Conservation (phyloP, 2,329 filamentous ascomycete species). For the Monilinia fructicola region DNA sequence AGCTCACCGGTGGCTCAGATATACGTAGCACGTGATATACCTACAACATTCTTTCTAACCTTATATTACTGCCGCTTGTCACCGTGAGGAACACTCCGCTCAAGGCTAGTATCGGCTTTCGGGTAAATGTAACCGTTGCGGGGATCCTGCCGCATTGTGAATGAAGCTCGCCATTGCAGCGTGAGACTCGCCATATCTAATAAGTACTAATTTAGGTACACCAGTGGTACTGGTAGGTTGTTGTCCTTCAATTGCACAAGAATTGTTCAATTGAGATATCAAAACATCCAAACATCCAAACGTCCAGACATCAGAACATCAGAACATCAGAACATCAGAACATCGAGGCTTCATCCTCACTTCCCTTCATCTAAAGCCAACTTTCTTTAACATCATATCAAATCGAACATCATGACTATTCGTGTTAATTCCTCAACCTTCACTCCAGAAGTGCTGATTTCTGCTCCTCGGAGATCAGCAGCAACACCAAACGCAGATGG, state of each 20-base stretch:
- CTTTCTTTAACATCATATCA: not conserved
- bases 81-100: not conserved
- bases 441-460: conserved; percentile 74
- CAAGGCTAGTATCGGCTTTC: conserved; percentile 2
- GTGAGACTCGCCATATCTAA: not conserved
- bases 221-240: too few species aligned
- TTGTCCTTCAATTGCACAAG: not conserved
- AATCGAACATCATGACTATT: conserved; percentile 52
- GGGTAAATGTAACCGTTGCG: not conserved
- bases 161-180: conserved; percentile 3
- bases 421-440: conserved; percentile 67
- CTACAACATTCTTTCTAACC: not conserved
- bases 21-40: too few species aligned
- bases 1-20: too few species aligned
- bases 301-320: not conserved
- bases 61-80: not conserved
- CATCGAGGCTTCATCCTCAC: not conserved
- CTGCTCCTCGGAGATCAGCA: conserved; percentile 69
- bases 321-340: not conserved
- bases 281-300: too few species aligned
- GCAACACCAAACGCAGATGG: conserved; percentile 69
- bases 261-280: not conserved
- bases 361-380: not conserved
- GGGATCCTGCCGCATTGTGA: not conserved
- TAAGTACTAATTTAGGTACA: too few species aligned